A percentile compares a stretch with the other conserved stretches of the same genome.
These are phyloP conservation scores for Talaromyces sp. DNA, from an alignment of 2,329 filamentous ascomycete species.

Conservation along the genomic window DNA sequence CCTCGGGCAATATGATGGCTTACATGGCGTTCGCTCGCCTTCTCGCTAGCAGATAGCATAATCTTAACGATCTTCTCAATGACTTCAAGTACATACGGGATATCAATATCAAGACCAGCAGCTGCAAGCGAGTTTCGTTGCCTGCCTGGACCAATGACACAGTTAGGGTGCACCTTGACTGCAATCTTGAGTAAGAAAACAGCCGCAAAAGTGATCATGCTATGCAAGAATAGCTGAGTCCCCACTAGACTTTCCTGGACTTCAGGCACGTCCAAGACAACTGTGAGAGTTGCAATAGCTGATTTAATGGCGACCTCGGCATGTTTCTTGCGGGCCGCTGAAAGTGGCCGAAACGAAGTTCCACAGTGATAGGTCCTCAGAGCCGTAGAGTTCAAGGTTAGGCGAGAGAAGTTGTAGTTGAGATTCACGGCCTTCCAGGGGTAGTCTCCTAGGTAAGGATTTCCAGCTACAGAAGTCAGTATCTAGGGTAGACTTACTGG, in stretches of 20 bases:
- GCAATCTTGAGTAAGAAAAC: conserved; percentile 47
- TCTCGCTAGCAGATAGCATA: conserved; percentile 38
- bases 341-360: conserved; percentile 38
- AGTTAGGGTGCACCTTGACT: conserved; percentile 37
- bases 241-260: conserved; percentile 43
- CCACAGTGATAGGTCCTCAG: conserved; percentile 45
- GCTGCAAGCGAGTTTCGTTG: conserved; percentile 40
- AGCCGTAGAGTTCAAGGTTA: conserved; percentile 51
- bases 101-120: conserved; percentile 33
- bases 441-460: conserved; percentile 47
- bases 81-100: conserved; percentile 34
- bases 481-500: background rate
- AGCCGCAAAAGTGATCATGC: conserved; percentile 47
- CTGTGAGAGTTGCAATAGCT: conserved; percentile 41
- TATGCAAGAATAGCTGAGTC: conserved; percentile 45
- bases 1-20: conserved; percentile 40
- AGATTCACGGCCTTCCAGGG: conserved; percentile 50
- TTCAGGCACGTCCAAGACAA: conserved; percentile 43
- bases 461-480: conserved; percentile 34
- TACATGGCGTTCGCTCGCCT: conserved; percentile 40
- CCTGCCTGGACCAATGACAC: conserved; percentile 32
- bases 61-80: conserved; percentile 35
- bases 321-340: conserved; percentile 43
- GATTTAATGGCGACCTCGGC: conserved; percentile 45
- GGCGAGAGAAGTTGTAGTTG: conserved; percentile 51